These are phyloP conservation scores for Xanthoconium separans DNA, from an alignment of 1,284 basidiomycete genomes.

Conservation along the genomic window DNA sequence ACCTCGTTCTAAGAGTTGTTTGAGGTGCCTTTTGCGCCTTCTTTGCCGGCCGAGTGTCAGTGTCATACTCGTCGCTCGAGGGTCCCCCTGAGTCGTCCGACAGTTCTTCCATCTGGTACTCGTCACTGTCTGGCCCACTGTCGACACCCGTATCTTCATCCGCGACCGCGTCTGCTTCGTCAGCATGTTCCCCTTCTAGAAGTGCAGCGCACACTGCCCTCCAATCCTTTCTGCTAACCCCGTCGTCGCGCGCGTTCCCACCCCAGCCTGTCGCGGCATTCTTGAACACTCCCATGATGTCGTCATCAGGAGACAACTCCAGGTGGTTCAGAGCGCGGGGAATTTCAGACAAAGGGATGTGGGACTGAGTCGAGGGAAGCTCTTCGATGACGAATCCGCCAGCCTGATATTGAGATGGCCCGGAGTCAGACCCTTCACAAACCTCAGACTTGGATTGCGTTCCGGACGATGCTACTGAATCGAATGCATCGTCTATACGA, in stretches of 20 bases:
- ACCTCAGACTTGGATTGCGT: conserved; percentile 1
- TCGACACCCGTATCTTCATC: conserved; percentile 23
- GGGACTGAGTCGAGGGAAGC: conserved; percentile 3
- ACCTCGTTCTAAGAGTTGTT: conserved; percentile 2
- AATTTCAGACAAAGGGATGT: conserved; percentile 55
- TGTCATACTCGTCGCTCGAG: conserved; percentile 33
- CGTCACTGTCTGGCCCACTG: conserved; percentile 27
- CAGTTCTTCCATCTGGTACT: conserved; percentile 23
- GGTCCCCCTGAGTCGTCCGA: conserved; percentile 15
- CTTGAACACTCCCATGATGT: conserved; percentile 64
- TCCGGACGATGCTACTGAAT: conserved; percentile 11
- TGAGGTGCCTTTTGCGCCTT: conserved; percentile 8
- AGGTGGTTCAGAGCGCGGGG: conserved; percentile 63
- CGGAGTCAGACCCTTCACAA: conserved; percentile 12
- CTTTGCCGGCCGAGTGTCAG: conserved; percentile 11
- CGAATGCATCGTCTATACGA: conserved; percentile 32
- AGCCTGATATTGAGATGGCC: conserved; percentile 17
- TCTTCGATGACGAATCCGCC: conserved; percentile 33
- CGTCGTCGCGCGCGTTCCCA: conserved; percentile 17
- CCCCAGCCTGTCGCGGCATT: conserved; percentile 72
- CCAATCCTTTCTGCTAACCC: conserved; percentile 65
- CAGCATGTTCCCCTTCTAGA: conserved; percentile 40
- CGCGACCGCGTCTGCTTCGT: conserved; percentile 16
- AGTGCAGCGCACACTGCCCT: conserved; percentile 70
- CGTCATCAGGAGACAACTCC: conserved; percentile 65